A percentile compares a stretch with the other conserved stretches of the same genome.
Evolutionary conservation across 495 filamentous ascomycete species (phyloP).

Genomic region (Chaetomidium leptoderma): DNA sequence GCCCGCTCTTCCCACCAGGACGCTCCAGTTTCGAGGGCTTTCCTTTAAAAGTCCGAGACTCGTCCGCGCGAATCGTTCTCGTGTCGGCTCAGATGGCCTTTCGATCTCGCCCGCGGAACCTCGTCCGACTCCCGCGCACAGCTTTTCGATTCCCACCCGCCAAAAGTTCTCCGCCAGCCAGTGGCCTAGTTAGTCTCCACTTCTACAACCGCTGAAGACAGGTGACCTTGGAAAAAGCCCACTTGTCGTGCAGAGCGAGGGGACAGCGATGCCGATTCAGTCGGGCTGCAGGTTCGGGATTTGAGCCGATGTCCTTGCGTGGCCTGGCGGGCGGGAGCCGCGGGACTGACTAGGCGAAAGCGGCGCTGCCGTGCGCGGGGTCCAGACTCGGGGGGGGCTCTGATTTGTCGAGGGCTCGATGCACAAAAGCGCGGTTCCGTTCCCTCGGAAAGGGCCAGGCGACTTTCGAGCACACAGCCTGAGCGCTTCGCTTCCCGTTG

Average conservation of each 20-base stretch:
- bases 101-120: not conserved
- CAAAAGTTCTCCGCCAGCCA: slow-evolving; percentile 8
- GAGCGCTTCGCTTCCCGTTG: too few species aligned
- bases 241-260: slow-evolving; percentile 1
- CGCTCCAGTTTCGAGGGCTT: not conserved
- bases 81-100: slow-evolving; percentile 4
- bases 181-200: slow-evolving; percentile 14
- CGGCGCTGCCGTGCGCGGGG: not conserved
- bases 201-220: slow-evolving; percentile 4
- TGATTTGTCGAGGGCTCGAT: not conserved
- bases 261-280: slow-evolving; percentile 15
- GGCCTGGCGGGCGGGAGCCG: too few species aligned
- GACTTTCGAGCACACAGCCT: not conserved
- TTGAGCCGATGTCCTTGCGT: not conserved
- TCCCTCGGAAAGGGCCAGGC: slow-evolving; percentile 4
- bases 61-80: slow-evolving; percentile 9
- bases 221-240: slow-evolving; percentile 7
- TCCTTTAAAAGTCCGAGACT: slow-evolving; percentile 8
- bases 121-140: slow-evolving; percentile 4
- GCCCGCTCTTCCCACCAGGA: not conserved
- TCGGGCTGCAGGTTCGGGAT: slow-evolving; percentile 20
- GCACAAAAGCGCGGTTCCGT: not conserved
- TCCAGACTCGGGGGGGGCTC: not conserved
- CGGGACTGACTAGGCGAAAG: not conserved
- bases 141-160: slow-evolving; percentile 7